A percentile compares a stretch with the other conserved stretches of the same genome.
Conservation (phyloP, 352 stramenopile genomes). For the Phytopythium vexans region DNA sequence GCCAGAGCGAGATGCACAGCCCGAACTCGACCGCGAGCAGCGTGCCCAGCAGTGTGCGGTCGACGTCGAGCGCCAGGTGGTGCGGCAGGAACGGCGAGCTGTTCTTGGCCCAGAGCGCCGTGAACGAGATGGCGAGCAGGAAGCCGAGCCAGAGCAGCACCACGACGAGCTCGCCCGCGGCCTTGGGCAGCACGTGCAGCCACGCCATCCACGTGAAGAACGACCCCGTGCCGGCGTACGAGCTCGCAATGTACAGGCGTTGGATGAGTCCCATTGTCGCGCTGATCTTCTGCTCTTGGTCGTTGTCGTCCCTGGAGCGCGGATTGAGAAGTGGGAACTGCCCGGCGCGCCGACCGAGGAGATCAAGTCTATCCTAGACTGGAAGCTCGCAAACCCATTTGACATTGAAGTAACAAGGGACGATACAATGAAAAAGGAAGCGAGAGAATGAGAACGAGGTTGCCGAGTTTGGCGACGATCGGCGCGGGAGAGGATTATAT, state of each 20-base stretch:
- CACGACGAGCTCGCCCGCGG: constrained; percentile 37
- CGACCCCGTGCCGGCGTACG: constrained; percentile 28
- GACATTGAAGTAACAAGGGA: no score
- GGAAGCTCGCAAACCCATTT: no score
- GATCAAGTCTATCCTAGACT: no score
- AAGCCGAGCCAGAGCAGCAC: constrained; percentile 67
- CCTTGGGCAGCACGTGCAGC: constrained; percentile 23
- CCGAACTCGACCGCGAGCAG: constrained; percentile 57
- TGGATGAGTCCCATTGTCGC: constrained; percentile 14
- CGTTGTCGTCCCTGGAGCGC: no score
- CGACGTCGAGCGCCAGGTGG: constrained; percentile 56
- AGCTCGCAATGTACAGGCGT: constrained; percentile 18
- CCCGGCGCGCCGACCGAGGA: no score
- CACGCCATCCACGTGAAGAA: constrained; percentile 26
- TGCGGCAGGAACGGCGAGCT: constrained; percentile 52
- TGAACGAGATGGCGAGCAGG: constrained; percentile 62
- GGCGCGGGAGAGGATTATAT: no score
- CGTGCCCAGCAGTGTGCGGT: constrained; percentile 54
- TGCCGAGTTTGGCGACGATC: no score
- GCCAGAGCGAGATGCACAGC: constrained; percentile 42
- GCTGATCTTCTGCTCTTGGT: no score
- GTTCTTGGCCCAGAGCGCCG: constrained; percentile 74
- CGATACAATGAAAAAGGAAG: no score
- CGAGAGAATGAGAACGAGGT: no score
- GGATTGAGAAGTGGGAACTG: no score